Base-by-base conservation (phyloP, 352 stramenopile genomes). In the Peronosclerospora sorghi region DNA sequence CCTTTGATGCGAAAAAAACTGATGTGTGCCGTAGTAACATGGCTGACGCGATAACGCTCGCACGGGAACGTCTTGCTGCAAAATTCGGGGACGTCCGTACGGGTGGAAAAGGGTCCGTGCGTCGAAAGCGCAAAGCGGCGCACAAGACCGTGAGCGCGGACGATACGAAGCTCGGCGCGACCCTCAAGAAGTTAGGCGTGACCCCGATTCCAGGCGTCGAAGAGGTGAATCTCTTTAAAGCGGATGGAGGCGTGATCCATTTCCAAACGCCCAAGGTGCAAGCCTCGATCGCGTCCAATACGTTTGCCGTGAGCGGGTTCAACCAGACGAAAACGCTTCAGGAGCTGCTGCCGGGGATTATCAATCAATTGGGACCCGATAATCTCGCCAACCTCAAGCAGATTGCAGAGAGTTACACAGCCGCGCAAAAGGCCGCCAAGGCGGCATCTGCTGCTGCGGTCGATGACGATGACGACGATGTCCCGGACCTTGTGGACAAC, bases 191-290 rank as follows among this genome's bases (percentile, higher is more conserved):
- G 74, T 83, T 99, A 35, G 91, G 92, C 38, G 89, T 97, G 49
- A 98, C 93, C 32, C 95, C 92, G 64, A 98, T 99, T 61, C 94
- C 95, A 19, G 96, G 87, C 48, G 97, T 98, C 45, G 95, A 98
- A 67, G 96, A 99, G 67, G 96, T 99, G 34, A 98, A 99, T 73
- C 89, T 99, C 57, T 99, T 99, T 85, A 98, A 98, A 80, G 87
- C 96, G 6, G 96, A 99, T 50, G 95, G 95, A 59, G 96, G 97
- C 59, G 95, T 99, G 14, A 97, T 98, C 67, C 95, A 98, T 68
- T 99, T 99, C 61, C 72, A 87, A 42, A 87, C 82, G 60, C 95
- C 95, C 28, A 99, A 98, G 83, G 95, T 99, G 35, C 94, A 99
- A 70, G 95, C 95, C 38, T 95, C 93, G 29, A 97, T 99, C 65